phyloP scores from a whole-genome alignment of 2,329 filamentous ascomycete genomes.

The Aspergillus alliaceus region DNA sequence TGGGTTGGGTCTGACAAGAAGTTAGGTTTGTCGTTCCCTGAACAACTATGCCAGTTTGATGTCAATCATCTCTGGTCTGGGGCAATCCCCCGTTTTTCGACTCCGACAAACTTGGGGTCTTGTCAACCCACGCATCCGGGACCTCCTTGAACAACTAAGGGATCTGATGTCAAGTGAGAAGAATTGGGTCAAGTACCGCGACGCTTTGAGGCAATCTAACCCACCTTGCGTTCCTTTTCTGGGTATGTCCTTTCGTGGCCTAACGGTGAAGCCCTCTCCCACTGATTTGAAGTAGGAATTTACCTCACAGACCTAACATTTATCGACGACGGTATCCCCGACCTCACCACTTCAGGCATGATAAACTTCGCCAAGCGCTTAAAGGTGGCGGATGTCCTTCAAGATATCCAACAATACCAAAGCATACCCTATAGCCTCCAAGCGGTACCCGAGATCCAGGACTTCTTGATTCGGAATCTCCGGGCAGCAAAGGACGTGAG shows the following conservation, averaged over 20 bases:
- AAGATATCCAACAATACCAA: slow-evolving; percentile 82
- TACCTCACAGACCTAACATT: slow-evolving; percentile 94
- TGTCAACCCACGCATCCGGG: slow-evolving; percentile 76
- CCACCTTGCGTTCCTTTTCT: slow-evolving; percentile 97
- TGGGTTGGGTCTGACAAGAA: too few relatives aligned
- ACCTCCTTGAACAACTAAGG: slow-evolving; percentile 78
- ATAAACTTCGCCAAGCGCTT: slow-evolving; percentile 52
- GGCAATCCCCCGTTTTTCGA: slow-evolving; percentile 87
- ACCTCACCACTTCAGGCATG: slow-evolving; percentile 84
- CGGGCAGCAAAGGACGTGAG: slow-evolving; percentile 86
- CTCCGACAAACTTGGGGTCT: slow-evolving; percentile 89
- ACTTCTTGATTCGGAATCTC: slow-evolving; percentile 78
- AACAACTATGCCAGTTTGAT: slow-evolving; percentile 96
- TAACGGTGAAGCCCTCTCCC: too few relatives aligned
- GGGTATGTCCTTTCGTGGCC: too few relatives aligned
- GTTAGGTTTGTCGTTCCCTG: slow-evolving; percentile 77
- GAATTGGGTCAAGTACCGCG: slow-evolving; percentile 64
- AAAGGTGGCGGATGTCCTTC: slow-evolving; percentile 19
- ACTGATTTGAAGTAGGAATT: slow-evolving; percentile 72
- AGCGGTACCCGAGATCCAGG: slow-evolving; percentile 82
- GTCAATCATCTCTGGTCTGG: slow-evolving; percentile 89
- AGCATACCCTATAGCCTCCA: slow-evolving; percentile 86
- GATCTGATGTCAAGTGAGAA: slow-evolving; percentile 89
- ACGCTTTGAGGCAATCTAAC: slow-evolving; percentile 80
- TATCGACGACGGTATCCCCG: slow-evolving; percentile 93